Evolutionary conservation across 192 early-diverging fungal genomes (phyloP).

Genomic region (Mycoemilia scoparia): DNA sequence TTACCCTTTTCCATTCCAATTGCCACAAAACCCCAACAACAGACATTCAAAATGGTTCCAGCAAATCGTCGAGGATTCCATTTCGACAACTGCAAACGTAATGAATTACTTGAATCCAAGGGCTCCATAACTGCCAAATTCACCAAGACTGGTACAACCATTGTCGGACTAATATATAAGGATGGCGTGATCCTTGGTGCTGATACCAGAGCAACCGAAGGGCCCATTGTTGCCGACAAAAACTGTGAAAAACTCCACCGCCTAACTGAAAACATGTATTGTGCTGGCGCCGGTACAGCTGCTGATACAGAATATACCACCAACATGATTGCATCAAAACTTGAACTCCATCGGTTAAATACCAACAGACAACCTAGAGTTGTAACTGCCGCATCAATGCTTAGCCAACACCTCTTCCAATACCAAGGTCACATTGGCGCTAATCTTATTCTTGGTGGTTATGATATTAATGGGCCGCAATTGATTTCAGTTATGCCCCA

Average conservation of each 20-base stretch:
- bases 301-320: slow-evolving; percentile 97
- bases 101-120: slow-evolving; percentile 53
- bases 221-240: slow-evolving; percentile 94
- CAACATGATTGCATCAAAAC: slow-evolving; percentile 73
- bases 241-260: slow-evolving; percentile 99
- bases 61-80: too few relatives aligned
- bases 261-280: slow-evolving; percentile 94
- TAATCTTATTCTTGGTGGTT: slow-evolving; percentile 83
- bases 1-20: too few relatives aligned
- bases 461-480: slow-evolving; percentile 76
- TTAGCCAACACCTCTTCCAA: slow-evolving; percentile 94
- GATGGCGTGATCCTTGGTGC: slow-evolving; percentile 89
- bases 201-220: slow-evolving; percentile 90
- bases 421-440: slow-evolving; percentile 95
- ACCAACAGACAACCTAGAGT: slow-evolving; percentile 81
- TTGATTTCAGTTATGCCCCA: slow-evolving; percentile 86
- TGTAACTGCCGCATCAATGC: slow-evolving; percentile 85
- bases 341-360: slow-evolving; percentile 79
- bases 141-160: slow-evolving; percentile 93
- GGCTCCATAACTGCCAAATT: slow-evolving; percentile 64
- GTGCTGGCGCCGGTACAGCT: slow-evolving; percentile 97
- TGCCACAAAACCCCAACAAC: too few relatives aligned
- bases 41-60: too few relatives aligned
- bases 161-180: slow-evolving; percentile 87
- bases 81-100: slow-evolving; percentile 39